Conservation (phyloP, 495 filamentous ascomycete species). For the Penicillium coprophilum region DNA sequence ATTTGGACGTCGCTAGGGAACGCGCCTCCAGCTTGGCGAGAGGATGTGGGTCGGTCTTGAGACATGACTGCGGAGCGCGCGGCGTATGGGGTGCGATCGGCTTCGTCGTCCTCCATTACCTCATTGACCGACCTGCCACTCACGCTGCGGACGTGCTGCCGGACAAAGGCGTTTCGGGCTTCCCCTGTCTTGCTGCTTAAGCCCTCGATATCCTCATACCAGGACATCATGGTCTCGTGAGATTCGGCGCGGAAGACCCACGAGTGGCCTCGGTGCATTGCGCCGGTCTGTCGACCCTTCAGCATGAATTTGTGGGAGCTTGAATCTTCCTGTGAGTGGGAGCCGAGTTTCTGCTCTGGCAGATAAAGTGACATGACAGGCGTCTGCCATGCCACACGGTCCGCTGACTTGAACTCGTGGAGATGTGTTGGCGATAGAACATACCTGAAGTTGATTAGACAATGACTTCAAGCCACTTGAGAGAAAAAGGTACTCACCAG, state of each 20-base stretch:
- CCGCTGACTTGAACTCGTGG: slow-evolving; percentile 95
- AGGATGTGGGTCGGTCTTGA: slow-evolving; percentile 47
- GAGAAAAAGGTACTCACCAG: slow-evolving; percentile 61
- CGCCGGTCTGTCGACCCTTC: slow-evolving; percentile 89
- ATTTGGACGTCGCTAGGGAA: slow-evolving; percentile 87
- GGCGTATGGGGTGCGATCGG: slow-evolving; percentile 69
- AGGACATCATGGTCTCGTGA: slow-evolving; percentile 94
- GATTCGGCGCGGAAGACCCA: slow-evolving; percentile 98
- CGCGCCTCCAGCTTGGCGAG: slow-evolving; percentile 78
- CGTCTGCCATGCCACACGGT: slow-evolving; percentile 63
- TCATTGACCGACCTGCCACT: slow-evolving; percentile 70
- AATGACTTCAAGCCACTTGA: not conserved
- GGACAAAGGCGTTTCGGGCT: slow-evolving; percentile 82
- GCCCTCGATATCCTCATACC: slow-evolving; percentile 89
- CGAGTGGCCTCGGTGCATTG: slow-evolving; percentile 91
- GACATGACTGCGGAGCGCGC: slow-evolving; percentile 51
- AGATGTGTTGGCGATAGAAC: slow-evolving; percentile 94
- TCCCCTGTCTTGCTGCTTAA: slow-evolving; percentile 87
- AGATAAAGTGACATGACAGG: slow-evolving; percentile 97
- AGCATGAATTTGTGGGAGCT: slow-evolving; percentile 98
- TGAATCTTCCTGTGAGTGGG: slow-evolving; percentile 78
- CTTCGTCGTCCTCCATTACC: slow-evolving; percentile 84
- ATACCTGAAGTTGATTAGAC: slow-evolving; percentile 65
- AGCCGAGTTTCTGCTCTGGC: slow-evolving; percentile 91
- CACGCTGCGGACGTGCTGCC: slow-evolving; percentile 69